Conservation (phyloP, 2,329 filamentous ascomycete genomes). For the Cytospora paraplurivora region DNA sequence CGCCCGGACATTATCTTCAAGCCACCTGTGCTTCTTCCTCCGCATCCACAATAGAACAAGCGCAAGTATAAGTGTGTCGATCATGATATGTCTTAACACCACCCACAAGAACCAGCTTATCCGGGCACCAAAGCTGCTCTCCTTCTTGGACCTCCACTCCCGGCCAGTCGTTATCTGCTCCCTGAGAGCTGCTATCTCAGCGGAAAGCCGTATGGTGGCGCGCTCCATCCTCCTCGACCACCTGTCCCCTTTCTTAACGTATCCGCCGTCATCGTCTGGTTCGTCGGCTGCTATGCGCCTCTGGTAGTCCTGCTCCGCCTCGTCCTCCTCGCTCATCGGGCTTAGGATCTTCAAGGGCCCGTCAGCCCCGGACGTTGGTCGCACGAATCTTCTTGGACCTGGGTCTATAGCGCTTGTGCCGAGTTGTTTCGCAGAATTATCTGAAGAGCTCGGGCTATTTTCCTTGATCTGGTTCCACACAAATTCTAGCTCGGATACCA, state of each 20-base stretch:
- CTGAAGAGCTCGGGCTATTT: slow-evolving; percentile 69
- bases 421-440: slow-evolving; percentile 55
- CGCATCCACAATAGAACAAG: slow-evolving; percentile 73
- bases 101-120: slow-evolving; percentile 70
- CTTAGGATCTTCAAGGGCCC: slow-evolving; percentile 71
- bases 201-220: slow-evolving; percentile 84
- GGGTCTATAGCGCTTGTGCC: slow-evolving; percentile 36
- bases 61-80: slow-evolving; percentile 68
- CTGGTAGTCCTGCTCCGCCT: slow-evolving; percentile 60
- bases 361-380: slow-evolving; percentile 52
- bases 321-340: slow-evolving; percentile 84
- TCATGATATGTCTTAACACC: slow-evolving; percentile 69
- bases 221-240: slow-evolving; percentile 85
- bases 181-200: slow-evolving; percentile 86
- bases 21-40: slow-evolving; percentile 66
- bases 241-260: slow-evolving; percentile 51
- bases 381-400: slow-evolving; percentile 48
- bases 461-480: slow-evolving; percentile 98
- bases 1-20: slow-evolving; percentile 74
- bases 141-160: slow-evolving; percentile 68
- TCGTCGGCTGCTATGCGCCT: slow-evolving; percentile 45
- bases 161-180: slow-evolving; percentile 84
- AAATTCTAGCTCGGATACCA: slow-evolving; percentile 95
- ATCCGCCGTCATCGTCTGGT: slow-evolving; percentile 43
- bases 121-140: slow-evolving; percentile 69